These are phyloP conservation scores for Wilcoxina mikolae DNA, from an alignment of 495 filamentous ascomycete species.

Conservation along the genomic window DNA sequence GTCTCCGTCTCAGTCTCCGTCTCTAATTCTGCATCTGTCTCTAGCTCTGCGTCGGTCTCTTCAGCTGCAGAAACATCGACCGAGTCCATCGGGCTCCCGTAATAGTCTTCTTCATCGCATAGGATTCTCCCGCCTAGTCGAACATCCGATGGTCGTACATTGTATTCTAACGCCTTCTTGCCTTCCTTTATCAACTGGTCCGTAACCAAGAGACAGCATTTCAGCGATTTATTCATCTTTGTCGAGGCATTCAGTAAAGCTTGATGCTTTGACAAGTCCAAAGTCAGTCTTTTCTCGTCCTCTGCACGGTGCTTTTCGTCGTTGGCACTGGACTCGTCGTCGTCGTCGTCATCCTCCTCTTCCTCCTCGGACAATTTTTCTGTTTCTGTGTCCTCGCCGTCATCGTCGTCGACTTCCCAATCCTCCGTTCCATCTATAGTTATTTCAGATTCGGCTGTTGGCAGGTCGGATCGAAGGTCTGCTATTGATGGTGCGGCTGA, in stretches of 20 bases:
- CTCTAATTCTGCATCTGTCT: background rate
- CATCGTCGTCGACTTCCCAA: conserved; percentile 32
- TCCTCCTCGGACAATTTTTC: conserved; percentile 32
- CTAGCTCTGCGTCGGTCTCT: conserved; percentile 1
- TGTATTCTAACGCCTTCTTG: conserved; percentile 69
- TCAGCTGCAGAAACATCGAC: conserved; percentile 15
- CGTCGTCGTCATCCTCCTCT: conserved; percentile 35
- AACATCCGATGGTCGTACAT: conserved; percentile 60
- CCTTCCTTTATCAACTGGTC: conserved; percentile 82
- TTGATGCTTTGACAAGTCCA: conserved; percentile 80
- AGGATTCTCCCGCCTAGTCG: conserved; percentile 70
- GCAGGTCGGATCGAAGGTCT: conserved; percentile 17
- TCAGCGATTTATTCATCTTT: conserved; percentile 85
- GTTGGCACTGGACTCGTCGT: conserved; percentile 28
- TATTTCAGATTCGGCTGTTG: background rate
- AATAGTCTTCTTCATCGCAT: conserved; percentile 46
- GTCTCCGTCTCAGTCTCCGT: conserved; percentile 5
- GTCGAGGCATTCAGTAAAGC: conserved; percentile 75
- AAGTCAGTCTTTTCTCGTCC: conserved; percentile 62
- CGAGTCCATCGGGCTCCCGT: conserved; percentile 29
- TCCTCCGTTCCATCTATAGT: conserved; percentile 20
- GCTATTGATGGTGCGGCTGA: conserved; percentile 37
- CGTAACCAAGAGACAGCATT: conserved; percentile 69
- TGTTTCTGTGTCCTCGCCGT: conserved; percentile 31
- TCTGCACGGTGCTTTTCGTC: conserved; percentile 25